A percentile compares a stretch with the other conserved stretches of the same genome.
Evolutionary conservation across 2,329 filamentous ascomycete species (phyloP).

Genomic region (Fusarium scirpi): DNA sequence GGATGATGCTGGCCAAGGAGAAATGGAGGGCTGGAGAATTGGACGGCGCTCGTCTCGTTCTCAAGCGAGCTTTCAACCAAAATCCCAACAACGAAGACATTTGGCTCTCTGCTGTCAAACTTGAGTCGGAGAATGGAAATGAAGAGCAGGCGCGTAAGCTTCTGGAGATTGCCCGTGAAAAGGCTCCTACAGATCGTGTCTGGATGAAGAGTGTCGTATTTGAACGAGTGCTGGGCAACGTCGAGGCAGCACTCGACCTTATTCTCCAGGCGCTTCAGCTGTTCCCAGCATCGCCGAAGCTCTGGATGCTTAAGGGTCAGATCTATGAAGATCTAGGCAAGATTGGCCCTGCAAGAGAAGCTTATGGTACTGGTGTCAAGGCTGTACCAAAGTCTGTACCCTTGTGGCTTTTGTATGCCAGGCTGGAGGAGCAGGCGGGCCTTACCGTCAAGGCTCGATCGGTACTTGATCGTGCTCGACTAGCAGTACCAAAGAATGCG

Average conservation of each 20-base stretch:
- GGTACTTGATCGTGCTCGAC: constrained; percentile 89
- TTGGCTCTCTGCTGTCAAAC: constrained; percentile 94
- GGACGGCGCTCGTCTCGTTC: constrained; percentile 85
- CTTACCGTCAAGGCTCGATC: constrained; percentile 92
- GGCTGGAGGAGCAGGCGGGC: constrained; percentile 87
- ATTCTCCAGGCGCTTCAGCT: constrained; percentile 87
- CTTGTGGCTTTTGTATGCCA: constrained; percentile 88
- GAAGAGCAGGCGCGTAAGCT: constrained; percentile 85
- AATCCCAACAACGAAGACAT: constrained; percentile 98
- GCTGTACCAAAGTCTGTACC: constrained; percentile 86
- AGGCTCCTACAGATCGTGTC: constrained; percentile 94
- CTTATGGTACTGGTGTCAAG: constrained; percentile 88
- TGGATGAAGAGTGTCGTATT: constrained; percentile 98
- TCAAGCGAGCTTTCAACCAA: constrained; percentile 91
- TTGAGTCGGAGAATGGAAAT: constrained; percentile 91
- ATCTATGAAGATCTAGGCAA: constrained; percentile 90
- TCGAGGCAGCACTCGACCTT: constrained; percentile 85
- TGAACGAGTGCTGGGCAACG: constrained; percentile 84
- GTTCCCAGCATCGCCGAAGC: constrained; percentile 86
- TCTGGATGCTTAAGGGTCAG: constrained; percentile 99
- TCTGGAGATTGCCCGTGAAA: constrained; percentile 82
- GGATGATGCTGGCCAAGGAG: constrained; percentile 96
- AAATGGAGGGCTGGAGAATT: constrained; percentile 91
- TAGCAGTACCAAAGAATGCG: constrained; percentile 86
- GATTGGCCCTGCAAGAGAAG: constrained; percentile 86